phyloP scores from a whole-genome alignment of 306 rosid genomes.

The Amphicarpaea edgeworthii region DNA sequence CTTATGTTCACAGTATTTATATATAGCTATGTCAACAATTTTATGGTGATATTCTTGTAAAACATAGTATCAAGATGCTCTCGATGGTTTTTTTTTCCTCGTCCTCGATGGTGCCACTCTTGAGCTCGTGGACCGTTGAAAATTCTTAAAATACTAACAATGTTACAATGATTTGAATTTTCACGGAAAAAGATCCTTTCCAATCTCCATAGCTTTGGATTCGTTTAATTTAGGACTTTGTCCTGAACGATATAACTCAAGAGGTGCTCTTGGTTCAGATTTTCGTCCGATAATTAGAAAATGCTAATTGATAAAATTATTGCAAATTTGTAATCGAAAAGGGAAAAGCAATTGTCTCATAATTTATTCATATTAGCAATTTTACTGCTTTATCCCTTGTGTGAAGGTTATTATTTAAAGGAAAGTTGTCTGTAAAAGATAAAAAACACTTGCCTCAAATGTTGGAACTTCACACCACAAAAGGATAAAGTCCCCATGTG shows the following conservation, averaged over 20 bases:
- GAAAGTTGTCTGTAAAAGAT: constrained; percentile 25
- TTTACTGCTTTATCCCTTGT: background rate
- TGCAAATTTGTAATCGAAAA: background rate
- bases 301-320: background rate
- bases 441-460: background rate
- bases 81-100: background rate
- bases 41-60: no score
- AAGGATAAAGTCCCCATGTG: constrained; percentile 28
- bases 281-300: background rate
- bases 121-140: background rate
- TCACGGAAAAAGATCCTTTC: no score
- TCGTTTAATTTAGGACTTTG: background rate
- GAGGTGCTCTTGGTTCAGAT: background rate
- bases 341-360: background rate
- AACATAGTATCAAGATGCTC: background rate
- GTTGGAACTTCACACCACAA: background rate
- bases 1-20: no score
- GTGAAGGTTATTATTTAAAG: background rate
- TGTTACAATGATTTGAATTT: no score
- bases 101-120: background rate
- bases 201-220: no score
- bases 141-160: background rate
- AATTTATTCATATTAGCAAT: background rate
- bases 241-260: background rate
- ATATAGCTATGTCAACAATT: no score